Base-by-base conservation (phyloP, 1,284 basidiomycete species). In the Somion occarium region DNA sequence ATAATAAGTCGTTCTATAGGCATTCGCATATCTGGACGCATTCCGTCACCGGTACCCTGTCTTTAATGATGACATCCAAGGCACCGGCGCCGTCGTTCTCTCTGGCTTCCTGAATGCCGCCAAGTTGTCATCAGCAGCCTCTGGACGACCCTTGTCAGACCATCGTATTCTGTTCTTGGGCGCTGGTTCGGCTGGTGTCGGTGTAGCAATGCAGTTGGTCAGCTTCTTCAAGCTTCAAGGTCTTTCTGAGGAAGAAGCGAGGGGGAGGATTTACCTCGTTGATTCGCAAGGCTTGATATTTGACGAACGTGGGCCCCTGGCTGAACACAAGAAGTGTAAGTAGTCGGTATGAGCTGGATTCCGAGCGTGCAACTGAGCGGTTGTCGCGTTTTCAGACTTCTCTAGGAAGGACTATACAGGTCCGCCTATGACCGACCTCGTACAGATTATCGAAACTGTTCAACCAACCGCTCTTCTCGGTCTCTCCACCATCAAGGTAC, bases 121-220 rank as follows among this genome's bases (percentile, higher is more conserved):
- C 38, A 83, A 84, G 58, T 75, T 92, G 38, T 81, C 88, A 1
- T 82, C 83, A 34, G 78, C 78, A 18, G 88, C 88, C 3, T 88
- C 88, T 20, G 85, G 85, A 2, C 72, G 72, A 23, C 78, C 85
- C 13, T 71, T 93, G 24, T 74, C 74, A 48, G 83, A 88, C 47
- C 94, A 97, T 65, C 83, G 85, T 52, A 92, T 97, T 59, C 82
- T 97, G 42, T 96, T 97, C 80, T 85, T 93, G 45, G 93, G 93
- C 20, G 89, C 93, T 2, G 93, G 92, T 13, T 91, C 88, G 13
- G 90, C 90, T 3, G 91, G 91, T 53, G 88, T 95, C 42, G 93
- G 95, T 55, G 93, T 97, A 43, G 93, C 87, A 49, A 84, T 82
- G 72, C 92, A 95, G 65, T 78, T 96, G 58, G 82, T 85, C 76